Conservation (phyloP, 2,329 filamentous ascomycete species). For the Venturiaceae sp. region DNA sequence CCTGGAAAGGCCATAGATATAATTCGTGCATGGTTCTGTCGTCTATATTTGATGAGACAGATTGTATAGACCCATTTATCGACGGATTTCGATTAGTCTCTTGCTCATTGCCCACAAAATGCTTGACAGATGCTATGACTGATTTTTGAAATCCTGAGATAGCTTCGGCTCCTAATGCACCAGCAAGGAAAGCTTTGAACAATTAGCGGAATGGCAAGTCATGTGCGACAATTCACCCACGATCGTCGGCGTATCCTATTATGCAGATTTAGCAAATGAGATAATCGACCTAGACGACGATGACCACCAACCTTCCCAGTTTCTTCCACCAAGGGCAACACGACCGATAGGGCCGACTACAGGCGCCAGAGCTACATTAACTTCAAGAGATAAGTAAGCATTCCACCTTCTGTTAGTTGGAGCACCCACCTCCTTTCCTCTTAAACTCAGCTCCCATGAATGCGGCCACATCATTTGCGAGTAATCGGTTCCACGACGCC, state of each 20-base stretch:
- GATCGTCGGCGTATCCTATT: slow-evolving; percentile 5
- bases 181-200: slow-evolving; percentile 3
- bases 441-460: slow-evolving; percentile 8
- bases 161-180: neutral
- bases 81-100: slow-evolving; percentile 14
- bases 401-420: too few relatives aligned
- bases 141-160: slow-evolving; percentile 3
- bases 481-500: slow-evolving; percentile 6
- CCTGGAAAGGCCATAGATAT: slow-evolving; percentile 21
- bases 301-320: too few relatives aligned
- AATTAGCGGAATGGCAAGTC: neutral
- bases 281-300: too few relatives aligned
- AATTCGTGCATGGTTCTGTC: slow-evolving; percentile 21
- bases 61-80: neutral
- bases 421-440: slow-evolving; percentile 7
- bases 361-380: slow-evolving; percentile 4
- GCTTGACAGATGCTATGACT: slow-evolving; percentile 9
- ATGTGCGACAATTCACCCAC: neutral
- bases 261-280: too few relatives aligned
- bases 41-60: slow-evolving; percentile 14
- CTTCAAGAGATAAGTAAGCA: neutral
- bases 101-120: slow-evolving; percentile 22
- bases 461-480: neutral
- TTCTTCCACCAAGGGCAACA: neutral
- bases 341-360: slow-evolving; percentile 9